Evolutionary conservation across 768 basidiomycete species (phyloP).

Genomic region (Amanita inopinata): DNA sequence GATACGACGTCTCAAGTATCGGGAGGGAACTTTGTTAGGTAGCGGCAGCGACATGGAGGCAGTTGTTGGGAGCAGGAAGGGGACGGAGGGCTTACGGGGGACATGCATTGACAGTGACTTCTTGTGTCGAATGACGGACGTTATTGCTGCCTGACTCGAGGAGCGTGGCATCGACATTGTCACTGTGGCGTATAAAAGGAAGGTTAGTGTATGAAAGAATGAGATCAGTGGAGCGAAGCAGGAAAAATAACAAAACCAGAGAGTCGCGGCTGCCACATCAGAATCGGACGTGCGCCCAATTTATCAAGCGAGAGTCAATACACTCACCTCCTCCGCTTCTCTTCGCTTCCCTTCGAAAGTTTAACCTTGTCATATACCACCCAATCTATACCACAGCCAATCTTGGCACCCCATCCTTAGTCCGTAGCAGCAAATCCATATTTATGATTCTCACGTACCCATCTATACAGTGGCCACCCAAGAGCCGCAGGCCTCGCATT

Average conservation of each 20-base stretch:
- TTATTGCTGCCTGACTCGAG: background rate
- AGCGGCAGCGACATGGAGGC: background rate
- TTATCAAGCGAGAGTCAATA: background rate
- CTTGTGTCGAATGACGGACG: background rate
- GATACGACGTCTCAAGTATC: slow-evolving; percentile 39
- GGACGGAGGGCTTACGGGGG: background rate
- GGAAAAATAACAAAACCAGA: background rate
- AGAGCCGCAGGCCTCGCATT: too few relatives aligned
- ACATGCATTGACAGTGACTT: background rate
- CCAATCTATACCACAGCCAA: too few relatives aligned
- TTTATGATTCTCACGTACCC: too few relatives aligned
- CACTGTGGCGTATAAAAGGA: background rate
- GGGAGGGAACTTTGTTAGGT: slow-evolving; percentile 15
- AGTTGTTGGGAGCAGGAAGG: background rate
- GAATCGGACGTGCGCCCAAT: too few relatives aligned
- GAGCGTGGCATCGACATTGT: background rate
- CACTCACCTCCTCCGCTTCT: background rate
- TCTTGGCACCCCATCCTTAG: too few relatives aligned
- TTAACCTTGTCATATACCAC: too few relatives aligned
- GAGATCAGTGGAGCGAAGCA: background rate
- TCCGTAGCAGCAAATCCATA: too few relatives aligned
- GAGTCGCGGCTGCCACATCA: too few relatives aligned
- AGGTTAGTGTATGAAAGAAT: background rate
- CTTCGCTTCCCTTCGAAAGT: background rate
- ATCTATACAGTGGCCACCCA: too few relatives aligned